Base-by-base conservation (phyloP, 176 grass and related monocot species). In the Areca catechu region DNA sequence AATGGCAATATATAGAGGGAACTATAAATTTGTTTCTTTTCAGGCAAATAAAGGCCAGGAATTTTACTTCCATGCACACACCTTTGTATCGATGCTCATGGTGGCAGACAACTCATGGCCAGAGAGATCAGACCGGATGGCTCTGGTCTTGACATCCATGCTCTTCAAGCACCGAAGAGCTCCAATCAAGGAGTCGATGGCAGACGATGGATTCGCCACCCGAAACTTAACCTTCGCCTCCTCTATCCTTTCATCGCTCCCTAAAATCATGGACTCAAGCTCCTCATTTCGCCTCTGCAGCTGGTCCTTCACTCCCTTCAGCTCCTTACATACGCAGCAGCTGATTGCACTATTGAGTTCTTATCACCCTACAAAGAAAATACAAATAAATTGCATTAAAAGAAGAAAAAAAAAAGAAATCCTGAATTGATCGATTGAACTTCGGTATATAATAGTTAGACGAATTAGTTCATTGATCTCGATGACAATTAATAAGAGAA, bases 331-430 rank as follows among this genome's bases (percentile, higher is more conserved):
- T 85, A 82, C 10, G 71, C 54, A 7, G 77, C 80, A 16, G 89
- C 80, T 0, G 89, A 79, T 57, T 88, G 80, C n/a, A 95, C 89
- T 29, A 88, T 88, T 23, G 89, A 88, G 64, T 95, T 95, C 77
- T 95, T 95, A 69, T 95, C 84, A 0, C 77, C 74, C 89, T 84
- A 71, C 20, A 2, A 21, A 15, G 19, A 62, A 63, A 59, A 15
- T 10, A 15, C 4, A 43, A 43, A 43, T 5, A 14, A 3, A 43
- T 37, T 37, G 34, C 7, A 12, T 12, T 5, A 1, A 34, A 34
- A 34, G 9, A 34, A 34, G n/a, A 34, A 37, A 10, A 10, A 2
- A 9, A 14, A 12, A 43, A 43, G 1, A 37, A 37, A 12, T 43
- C 6, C 1, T 43, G 3, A 43, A 43, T 43, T 43, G 1, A 43